phyloP scores from a whole-genome alignment of 345 rosid genomes.

The Brassica cretica region DNA sequence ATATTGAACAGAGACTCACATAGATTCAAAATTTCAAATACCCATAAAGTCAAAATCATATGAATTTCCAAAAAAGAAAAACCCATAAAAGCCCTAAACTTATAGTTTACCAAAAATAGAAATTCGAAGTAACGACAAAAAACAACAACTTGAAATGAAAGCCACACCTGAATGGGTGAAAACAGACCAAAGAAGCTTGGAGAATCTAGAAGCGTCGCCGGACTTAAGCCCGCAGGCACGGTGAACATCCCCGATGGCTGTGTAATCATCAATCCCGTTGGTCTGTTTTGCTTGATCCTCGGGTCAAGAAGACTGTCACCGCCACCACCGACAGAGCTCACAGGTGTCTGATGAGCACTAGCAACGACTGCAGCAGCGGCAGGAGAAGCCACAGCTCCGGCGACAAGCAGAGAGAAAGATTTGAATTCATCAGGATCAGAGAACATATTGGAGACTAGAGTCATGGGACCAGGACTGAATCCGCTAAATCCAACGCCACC shows the following conservation, averaged over 20 bases:
- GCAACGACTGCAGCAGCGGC: slow-evolving; percentile 32
- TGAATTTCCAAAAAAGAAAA: not conserved
- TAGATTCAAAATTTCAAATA: not conserved
- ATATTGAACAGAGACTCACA: not conserved
- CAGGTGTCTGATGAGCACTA: slow-evolving; percentile 28
- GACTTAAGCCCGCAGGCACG: slow-evolving; percentile 56
- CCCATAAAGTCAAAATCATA: not conserved
- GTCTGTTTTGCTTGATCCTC: slow-evolving; percentile 50
- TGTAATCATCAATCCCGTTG: slow-evolving; percentile 47
- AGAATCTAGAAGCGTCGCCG: slow-evolving; percentile 59
- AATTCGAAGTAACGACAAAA: not conserved
- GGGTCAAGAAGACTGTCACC: slow-evolving; percentile 41
- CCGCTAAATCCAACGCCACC: slow-evolving; percentile 67
- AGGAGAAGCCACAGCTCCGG: slow-evolving; percentile 81
- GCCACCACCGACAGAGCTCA: slow-evolving; percentile 32
- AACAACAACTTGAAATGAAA: not conserved
- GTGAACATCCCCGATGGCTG: slow-evolving; percentile 54
- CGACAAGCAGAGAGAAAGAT: slow-evolving; percentile 79
- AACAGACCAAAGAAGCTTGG: slow-evolving; percentile 68
- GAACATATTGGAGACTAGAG: slow-evolving; percentile 72
- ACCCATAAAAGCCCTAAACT: slow-evolving; percentile 14
- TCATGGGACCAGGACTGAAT: slow-evolving; percentile 90
- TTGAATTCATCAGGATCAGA: slow-evolving; percentile 66
- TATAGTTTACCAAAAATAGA: slow-evolving; percentile 30
- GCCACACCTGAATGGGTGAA: slow-evolving; percentile 61